Base-by-base conservation (phyloP, 2,329 filamentous ascomycete genomes). In the Fusarium sp. region DNA sequence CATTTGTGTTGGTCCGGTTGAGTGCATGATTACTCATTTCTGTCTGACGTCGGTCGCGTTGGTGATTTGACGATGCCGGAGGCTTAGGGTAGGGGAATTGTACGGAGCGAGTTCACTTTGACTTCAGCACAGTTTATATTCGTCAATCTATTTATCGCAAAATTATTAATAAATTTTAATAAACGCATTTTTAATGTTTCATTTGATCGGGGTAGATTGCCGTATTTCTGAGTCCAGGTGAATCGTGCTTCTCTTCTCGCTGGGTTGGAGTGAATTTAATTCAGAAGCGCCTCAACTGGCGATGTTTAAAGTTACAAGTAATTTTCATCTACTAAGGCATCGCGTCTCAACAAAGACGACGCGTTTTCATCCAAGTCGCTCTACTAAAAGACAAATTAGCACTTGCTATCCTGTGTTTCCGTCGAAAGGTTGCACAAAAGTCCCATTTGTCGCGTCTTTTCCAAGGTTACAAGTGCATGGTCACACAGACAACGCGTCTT, bases 241-340 rank as follows among this genome's bases (percentile, higher is more conserved):
- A 32, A 10, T 50, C 8, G 4, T n/a, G 15, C 9, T 24, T 7
- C 6, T 18, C 2, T 8, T 24, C n/a, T 11, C 9, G 4, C 4
- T 30, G 11, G 13, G 26, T 18, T 18, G 11, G 4, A 10, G 0
- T 8, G 13, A 11, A 5, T 6, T 20, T 22, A 3, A 4, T 2
- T 22, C 13, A 48, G 6, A 20, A 22, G 14, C 7, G 47, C 10
- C 5, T 3, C 3, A 13, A 17, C 28, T 12, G 9, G 17, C 10
- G 3, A 12, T 0, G 24, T 24, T 24, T 24, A 24, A 12, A 8
- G 20, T n/a, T 20, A 22, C 14, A 8, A 9, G 7, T 1, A 17
- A 5, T 17, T 4, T 8, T 18, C 5, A 3, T n/a, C 6, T 0
- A 2, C 11, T 4, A 2, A 20, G 4, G 12, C n/a, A 20, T 24